A percentile compares a stretch with the other conserved stretches of the same genome.
Conservation (phyloP, 345 rosid genomes). For the Bretschneidera sinensis region DNA sequence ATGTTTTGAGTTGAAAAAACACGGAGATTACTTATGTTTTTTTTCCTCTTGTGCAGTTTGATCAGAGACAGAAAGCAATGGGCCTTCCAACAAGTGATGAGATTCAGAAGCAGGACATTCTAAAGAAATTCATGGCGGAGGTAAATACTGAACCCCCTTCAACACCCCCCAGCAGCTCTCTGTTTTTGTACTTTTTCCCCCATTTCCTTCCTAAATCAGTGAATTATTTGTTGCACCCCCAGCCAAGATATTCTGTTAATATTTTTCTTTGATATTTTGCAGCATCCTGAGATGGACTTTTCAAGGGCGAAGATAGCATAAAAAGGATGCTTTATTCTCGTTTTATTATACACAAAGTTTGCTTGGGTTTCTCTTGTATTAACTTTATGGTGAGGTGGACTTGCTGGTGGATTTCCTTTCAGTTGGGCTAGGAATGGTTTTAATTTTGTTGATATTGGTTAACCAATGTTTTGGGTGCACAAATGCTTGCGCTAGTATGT, state of each 20-base stretch:
- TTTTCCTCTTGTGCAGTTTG: conserved; percentile 42
- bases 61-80: conserved; percentile 76
- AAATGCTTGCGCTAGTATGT: no score
- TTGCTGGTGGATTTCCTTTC: no score
- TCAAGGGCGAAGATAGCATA: conserved; percentile 70
- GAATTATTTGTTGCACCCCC: background rate
- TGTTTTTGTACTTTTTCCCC: no score
- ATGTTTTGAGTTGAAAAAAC: no score
- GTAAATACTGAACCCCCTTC: conserved; percentile 18
- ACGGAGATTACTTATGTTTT: background rate
- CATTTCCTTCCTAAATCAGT: background rate
- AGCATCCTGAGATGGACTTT: conserved; percentile 99
- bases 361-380: no score
- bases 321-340: background rate
- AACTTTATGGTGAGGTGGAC: no score
- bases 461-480: no score
- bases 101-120: conserved; percentile 66
- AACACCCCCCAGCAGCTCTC: background rate
- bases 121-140: conserved; percentile 79
- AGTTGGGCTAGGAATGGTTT: no score
- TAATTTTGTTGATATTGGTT: no score
- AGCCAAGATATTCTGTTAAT: no score
- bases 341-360: no score
- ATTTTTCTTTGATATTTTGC: conserved; percentile 18
- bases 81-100: conserved; percentile 83